Evolutionary conservation across 306 rosid species (phyloP).

Genomic region (Quercus variabilis): DNA sequence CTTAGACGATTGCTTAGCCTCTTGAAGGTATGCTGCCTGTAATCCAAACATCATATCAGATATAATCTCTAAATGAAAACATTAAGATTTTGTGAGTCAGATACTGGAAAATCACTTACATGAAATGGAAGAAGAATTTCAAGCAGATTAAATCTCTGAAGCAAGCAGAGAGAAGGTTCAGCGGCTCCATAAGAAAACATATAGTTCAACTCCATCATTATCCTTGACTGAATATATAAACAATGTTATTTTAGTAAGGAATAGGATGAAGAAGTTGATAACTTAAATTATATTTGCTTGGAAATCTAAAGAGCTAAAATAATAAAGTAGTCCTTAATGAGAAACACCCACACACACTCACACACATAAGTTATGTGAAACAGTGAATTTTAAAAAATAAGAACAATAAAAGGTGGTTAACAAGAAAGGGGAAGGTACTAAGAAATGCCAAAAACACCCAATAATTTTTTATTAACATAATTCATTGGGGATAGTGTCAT

Average conservation of each 20-base stretch:
- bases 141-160: slow-evolving; percentile 75
- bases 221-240: slow-evolving; percentile 52
- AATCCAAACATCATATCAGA: slow-evolving; percentile 32
- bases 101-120: slow-evolving; percentile 41
- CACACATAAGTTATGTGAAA: not conserved
- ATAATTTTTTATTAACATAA: slow-evolving; percentile 10
- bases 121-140: slow-evolving; percentile 67
- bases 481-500: slow-evolving; percentile 5
- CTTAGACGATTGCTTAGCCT: slow-evolving; percentile 35
- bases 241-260: slow-evolving; percentile 4
- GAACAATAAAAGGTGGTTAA: not conserved
- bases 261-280: slow-evolving; percentile 5
- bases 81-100: not conserved
- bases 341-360: not conserved
- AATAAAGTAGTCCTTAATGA: not conserved
- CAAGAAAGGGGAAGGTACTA: not conserved
- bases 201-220: slow-evolving; percentile 83
- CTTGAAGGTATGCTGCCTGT: slow-evolving; percentile 81
- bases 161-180: slow-evolving; percentile 62
- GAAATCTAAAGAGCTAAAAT: slow-evolving; percentile 9
- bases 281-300: slow-evolving; percentile 13
- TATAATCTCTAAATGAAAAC: slow-evolving; percentile 16
- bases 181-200: slow-evolving; percentile 97
- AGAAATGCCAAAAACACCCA: slow-evolving; percentile 11
- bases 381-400: not conserved